phyloP scores from a whole-genome alignment of 306 rosid species.

The Morella rubra region DNA sequence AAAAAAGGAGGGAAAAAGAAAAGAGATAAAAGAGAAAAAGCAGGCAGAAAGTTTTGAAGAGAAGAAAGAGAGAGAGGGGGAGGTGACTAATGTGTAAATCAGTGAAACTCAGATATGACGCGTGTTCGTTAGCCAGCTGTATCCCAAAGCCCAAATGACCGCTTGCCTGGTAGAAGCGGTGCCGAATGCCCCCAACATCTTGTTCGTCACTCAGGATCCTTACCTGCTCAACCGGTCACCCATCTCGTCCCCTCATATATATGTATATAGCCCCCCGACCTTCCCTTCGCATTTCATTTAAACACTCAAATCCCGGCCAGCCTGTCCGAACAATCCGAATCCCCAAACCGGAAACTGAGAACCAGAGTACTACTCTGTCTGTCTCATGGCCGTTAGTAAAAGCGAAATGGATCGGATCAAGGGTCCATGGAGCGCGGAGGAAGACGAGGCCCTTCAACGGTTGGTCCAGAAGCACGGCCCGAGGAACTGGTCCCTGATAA shows the following conservation, averaged over 20 bases:
- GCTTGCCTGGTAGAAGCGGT: conserved; percentile 70
- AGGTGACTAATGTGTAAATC: conserved; percentile 41
- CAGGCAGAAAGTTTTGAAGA: not conserved
- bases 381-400: conserved; percentile 25
- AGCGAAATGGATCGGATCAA: conserved; percentile 90
- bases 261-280: conserved; percentile 42
- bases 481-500: conserved; percentile 86
- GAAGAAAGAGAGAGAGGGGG: not conserved
- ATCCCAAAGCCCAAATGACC: conserved; percentile 72
- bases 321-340: no score
- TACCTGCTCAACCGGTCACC: conserved; percentile 78
- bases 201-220: conserved; percentile 26
- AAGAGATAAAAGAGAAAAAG: not conserved
- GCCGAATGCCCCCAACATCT: conserved; percentile 42
- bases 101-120: conserved; percentile 53
- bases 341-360: no score
- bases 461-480: conserved; percentile 90
- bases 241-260: conserved; percentile 27
- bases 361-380: no score
- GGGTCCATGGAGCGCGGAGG: conserved; percentile 98
- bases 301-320: no score
- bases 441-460: conserved; percentile 71
- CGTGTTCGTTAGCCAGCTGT: conserved; percentile 90
- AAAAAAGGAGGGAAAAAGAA: not conserved
- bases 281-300: no score